Evolutionary conservation across 495 filamentous ascomycete species (phyloP).

Genomic region (Talaromyces liani): DNA sequence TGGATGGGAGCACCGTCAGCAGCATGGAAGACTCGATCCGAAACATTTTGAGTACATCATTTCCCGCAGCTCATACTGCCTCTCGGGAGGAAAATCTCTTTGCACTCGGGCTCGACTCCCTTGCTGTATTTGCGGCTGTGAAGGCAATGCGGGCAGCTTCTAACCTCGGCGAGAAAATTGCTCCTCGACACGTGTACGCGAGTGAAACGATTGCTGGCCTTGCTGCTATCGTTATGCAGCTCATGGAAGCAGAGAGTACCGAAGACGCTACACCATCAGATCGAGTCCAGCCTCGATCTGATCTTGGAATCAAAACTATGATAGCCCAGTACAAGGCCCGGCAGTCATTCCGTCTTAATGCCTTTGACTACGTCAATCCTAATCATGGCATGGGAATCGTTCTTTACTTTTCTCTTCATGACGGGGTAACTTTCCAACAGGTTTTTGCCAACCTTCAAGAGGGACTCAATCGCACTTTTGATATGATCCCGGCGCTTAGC

Average conservation of each 20-base stretch:
- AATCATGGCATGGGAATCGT: slow-evolving; percentile 20
- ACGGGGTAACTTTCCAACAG: slow-evolving; percentile 16
- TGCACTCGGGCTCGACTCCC: slow-evolving; percentile 21
- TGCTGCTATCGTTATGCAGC: slow-evolving; percentile 9
- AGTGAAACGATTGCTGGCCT: slow-evolving; percentile 21
- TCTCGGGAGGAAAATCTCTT: slow-evolving; percentile 20
- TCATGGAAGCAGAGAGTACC: background rate
- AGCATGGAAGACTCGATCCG: background rate
- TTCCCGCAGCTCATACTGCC: slow-evolving; percentile 7
- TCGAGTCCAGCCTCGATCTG: background rate
- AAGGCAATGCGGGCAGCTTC: slow-evolving; percentile 17
- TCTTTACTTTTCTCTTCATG: slow-evolving; percentile 19
- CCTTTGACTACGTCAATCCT: slow-evolving; percentile 20
- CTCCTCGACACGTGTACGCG: slow-evolving; percentile 21
- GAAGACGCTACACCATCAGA: background rate
- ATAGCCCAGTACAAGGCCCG: slow-evolving; percentile 15
- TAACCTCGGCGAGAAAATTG: slow-evolving; percentile 16
- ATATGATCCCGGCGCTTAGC: slow-evolving; percentile 20
- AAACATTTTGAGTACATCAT: background rate
- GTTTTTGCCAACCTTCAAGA: slow-evolving; percentile 17
- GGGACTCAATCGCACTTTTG: slow-evolving; percentile 21
- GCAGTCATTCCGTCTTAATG: slow-evolving; percentile 19
- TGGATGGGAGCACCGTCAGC: background rate
- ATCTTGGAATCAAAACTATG: slow-evolving; percentile 9
- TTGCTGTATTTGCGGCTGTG: slow-evolving; percentile 18